Base-by-base conservation (phyloP, 345 rosid species). In the Lepidium didymum region DNA sequence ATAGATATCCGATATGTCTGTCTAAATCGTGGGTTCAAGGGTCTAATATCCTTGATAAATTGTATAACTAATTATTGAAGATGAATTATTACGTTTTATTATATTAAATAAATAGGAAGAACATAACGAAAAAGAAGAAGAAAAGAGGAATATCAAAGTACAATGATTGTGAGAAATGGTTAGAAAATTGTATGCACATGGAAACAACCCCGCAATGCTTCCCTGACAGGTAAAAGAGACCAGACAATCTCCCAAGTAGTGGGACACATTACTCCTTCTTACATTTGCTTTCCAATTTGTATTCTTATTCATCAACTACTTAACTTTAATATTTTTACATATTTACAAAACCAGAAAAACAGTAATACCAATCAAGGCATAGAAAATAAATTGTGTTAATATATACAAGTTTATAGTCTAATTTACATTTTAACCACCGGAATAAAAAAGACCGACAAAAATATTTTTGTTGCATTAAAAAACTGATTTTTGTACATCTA, bases 171-270 rank as follows among this genome's bases (percentile, higher is more conserved):
- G 54, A 62, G 3, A 53, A 62, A 25, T 43, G 49, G 63, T 21
- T 63, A 45, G 54, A 54, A 63, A 35, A 63, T 15, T 52, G 50
- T 45, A 45, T 16, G 70, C 76, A 72, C 76, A 72, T 72, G 76
- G 64, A 64, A 56, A 72, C 64, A 72, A 55, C 76, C 55, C 10
- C 57, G 31, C 76, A 63, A 63, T 55, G 70, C 64, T 56, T 55
- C 64, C 42, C 64, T 54, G 70, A 45, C 76, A 46, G 25, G 43
- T 38, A 54, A 2, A 72, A 72, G 58, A 64, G 70, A 56, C 57
- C 70, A 72, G 70, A 72, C 76, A 64, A 64, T 46, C 76, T 72
- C 75, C 69, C 70, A 72, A 64, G 35, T 56, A 55, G 70, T 72
- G 70, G 76, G 76, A 63, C 76, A 63, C 57, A 63, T 55, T 40